Evolutionary conservation across 768 basidiomycete genomes (phyloP).

Genomic region (Candolleomyces efflorescens): DNA sequence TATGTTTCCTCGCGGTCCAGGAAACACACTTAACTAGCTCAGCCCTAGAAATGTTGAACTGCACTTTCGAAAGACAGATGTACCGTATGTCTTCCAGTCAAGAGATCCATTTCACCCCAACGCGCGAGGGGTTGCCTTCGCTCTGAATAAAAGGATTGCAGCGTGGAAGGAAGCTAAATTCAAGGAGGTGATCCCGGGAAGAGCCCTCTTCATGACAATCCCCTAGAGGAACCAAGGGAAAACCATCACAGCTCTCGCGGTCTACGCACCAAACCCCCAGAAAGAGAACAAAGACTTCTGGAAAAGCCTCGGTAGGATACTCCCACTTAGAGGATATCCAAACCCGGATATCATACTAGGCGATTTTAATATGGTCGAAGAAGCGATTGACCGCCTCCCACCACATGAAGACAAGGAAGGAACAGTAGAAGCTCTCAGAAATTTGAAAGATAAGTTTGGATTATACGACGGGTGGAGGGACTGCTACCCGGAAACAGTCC

Average conservation of each 20-base stretch:
- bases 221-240: background rate
- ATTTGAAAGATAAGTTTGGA: background rate
- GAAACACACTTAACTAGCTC: slow-evolving; percentile 4
- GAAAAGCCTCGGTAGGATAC: background rate
- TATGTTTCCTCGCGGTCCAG: slow-evolving; percentile 4
- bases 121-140: background rate
- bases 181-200: background rate
- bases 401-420: background rate
- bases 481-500: background rate
- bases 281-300: background rate
- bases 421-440: background rate
- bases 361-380: background rate
- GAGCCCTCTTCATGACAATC: background rate
- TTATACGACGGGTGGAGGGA: background rate
- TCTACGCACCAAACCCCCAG: background rate
- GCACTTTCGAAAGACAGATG: background rate
- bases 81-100: slow-evolving; percentile 13
- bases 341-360: background rate
- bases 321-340: background rate
- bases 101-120: slow-evolving; percentile 8
- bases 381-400: background rate
- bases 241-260: background rate
- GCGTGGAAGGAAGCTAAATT: background rate
- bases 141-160: background rate
- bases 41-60: background rate